Base-by-base conservation (phyloP, 345 rosid species). In the Alliaria petiolata region DNA sequence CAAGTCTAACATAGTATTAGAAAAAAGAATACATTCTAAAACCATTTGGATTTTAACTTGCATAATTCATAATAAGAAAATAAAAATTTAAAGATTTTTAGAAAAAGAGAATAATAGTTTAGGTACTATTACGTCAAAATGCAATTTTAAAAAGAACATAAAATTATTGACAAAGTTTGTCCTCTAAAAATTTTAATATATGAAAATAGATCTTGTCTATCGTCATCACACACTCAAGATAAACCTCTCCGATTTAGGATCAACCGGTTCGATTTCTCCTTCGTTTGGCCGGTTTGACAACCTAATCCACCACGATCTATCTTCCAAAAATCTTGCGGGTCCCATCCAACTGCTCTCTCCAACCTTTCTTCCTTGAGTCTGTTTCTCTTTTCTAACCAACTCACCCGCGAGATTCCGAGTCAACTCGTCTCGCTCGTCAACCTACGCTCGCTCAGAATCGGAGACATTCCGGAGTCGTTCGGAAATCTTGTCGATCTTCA, bases 291-390 rank as follows among this genome's bases (percentile, higher is more conserved):
- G 82, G 60, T 78, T 95, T 28, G 69, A 44, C 30, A 83, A 85
- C 86, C 89, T 95, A 71, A 75, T 84, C 85, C 93, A 89, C 79
- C 97, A 91, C 53, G 99, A 95, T 81, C 93, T 91, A 62, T 95
- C 98, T 43, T 84, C 91, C 68, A 95, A 95, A 79, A 65, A 70
- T 78, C 86, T 95, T 26, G 74, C 71, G 75, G 98, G 99, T 26
- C 88, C 95, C 83, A 85, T 95, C 63, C 99, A 87, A 78, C 96
- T 20, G 71, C 85, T 70, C 87, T 91, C 65, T 87, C 95, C 26
- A 82, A 85, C 80, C 96, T 95, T 62, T 63, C 90, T 55, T 85
- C 85, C 2, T 76, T 95, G 90, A 91, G 76, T 81, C 71, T 95
- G 71, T 83, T 81, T 62, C 86, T 95, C 34, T 95, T 79, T 78